phyloP scores from a whole-genome alignment of 169 alveolate genomes.

The Amoebophrya sp. region DNA sequence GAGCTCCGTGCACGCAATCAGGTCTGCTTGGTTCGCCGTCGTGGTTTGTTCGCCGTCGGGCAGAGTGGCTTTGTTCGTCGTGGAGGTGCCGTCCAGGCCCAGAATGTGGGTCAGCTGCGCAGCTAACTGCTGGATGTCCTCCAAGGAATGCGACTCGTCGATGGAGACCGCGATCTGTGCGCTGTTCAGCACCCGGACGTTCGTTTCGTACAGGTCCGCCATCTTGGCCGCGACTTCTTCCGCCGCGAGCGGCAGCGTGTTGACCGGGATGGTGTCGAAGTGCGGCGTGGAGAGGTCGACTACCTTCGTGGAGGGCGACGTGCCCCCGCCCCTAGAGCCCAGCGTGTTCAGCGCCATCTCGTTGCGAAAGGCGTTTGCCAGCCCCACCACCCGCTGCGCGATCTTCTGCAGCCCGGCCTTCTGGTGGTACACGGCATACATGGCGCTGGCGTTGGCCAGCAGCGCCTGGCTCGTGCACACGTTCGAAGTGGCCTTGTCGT shows the following conservation, averaged over 20 bases:
- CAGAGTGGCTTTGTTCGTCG: neutral
- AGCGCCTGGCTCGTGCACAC: constrained; percentile 82
- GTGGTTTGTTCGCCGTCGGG: neutral
- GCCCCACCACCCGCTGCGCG: constrained; percentile 58
- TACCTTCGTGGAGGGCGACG: neutral
- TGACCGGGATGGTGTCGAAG: neutral
- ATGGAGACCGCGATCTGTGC: constrained; percentile 30
- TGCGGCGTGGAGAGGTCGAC: neutral
- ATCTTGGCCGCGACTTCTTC: neutral
- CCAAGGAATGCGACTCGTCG: constrained; percentile 39
- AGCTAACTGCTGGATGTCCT: neutral
- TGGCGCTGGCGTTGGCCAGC: constrained; percentile 72
- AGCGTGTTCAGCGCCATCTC: too few species aligned
- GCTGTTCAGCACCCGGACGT: constrained; percentile 34
- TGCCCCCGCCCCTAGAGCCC: constrained; percentile 38
- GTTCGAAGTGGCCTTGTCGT: constrained; percentile 75
- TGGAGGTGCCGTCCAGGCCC: neutral
- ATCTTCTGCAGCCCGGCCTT: constrained; percentile 58
- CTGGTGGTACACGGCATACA: constrained; percentile 66
- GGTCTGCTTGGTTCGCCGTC: neutral
- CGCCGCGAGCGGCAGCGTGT: constrained; percentile 19
- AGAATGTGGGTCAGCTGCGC: neutral
- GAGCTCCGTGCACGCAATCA: neutral
- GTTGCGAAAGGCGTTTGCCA: constrained; percentile 42
- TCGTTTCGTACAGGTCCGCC: neutral